Base-by-base conservation (phyloP, 495 filamentous ascomycete species). In the Aspergillus olivimuriae region DNA sequence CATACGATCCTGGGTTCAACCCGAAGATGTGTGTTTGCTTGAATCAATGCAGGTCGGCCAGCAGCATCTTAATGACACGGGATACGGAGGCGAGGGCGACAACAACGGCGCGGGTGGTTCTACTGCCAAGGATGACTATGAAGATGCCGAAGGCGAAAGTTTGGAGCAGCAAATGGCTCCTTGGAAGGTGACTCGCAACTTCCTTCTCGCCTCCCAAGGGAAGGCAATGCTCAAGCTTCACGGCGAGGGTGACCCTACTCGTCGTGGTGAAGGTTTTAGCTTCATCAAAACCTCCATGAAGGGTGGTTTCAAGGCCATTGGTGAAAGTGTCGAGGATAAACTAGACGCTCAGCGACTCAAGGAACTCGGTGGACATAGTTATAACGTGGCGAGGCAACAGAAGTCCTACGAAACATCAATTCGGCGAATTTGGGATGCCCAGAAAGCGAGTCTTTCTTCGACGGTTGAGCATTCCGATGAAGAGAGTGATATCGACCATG, bases 251-350 rank as follows among this genome's bases (percentile, higher is more conserved):
- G 92, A 99, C 57, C 92, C 92, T n/a, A 92, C 89, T 6, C 87
- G 89, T 9, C 85, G 87, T 51, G 92, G 92, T 2, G 82, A 94
- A 43, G 92, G 87, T 2, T 91, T 96, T 69, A 95, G 84, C 59
- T 95, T 96, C 60, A 84, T 99, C 51, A 86, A 89, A 54, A 95
- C 88, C 0, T 94, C 87, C 10, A 99, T 99, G 92, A 99, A 99
- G 62, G 92, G 92, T 35, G 92, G 92, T 2, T 99, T 92, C 66
- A 87, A 94, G 53, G 85, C 89, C 22, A 74, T 88, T 44, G 86
- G 91, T 8, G 88, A 95, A 53, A 91, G 88, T 51, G 85, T 88
- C 2, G 77, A 84, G 30, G 87, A 94, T 37, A 94, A 87, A 46
- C 78, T 94, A 30, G 85, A 87, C 42, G 81, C 81, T n/a, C 76